Base-by-base conservation (phyloP, 148 eudicot species). In the Limonium bicolor region DNA sequence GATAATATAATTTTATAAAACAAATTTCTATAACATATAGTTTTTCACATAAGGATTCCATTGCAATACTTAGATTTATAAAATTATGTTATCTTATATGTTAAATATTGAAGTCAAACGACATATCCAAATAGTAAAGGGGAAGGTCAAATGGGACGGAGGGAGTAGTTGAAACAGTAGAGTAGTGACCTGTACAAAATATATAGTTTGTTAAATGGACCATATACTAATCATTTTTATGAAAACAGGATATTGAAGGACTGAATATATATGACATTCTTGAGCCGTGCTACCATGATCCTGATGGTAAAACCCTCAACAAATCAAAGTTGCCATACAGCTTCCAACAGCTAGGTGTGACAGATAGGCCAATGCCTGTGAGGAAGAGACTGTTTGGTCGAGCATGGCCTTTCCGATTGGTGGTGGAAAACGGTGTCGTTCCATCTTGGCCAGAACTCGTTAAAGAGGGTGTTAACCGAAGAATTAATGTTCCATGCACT, bases 311-410 rank as follows among this genome's bases (percentile, higher is more conserved):
- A n/a, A 34, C 25, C 22, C 55, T 12, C 14, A 35, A 13, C 54
- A 24, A 29, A 5, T 23, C 48, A 15, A 22, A 5, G 15, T 48
- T 26, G n/a, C 49, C 44, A 8, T 27, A 37, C 24, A 46, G 32
- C 30, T 34, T 69, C 51, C 61, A 51, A 35, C 34, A 61, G 26
- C 52, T 69, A 39, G 74, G 74, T 23, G 36, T 15, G 7, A 69
- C 75, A 2, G 53, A 56, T 30, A 64, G 20, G 57, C 52, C 53
- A 21, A 56, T 64, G 34, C 60, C 70, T 0, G 61, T 69, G 5
- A 64, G 75, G 31, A 69, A 65, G 10, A 48, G 75, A 8, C 51
- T 69, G 53, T 64, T 51, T 17, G 75, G 75, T 3, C 66, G 75
- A 0, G 75, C 75, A n/a, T 69, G 75, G 75, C 75, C 75, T 0